These are phyloP conservation scores for Neoboletus subvelutipes DNA, from an alignment of 768 basidiomycete genomes.

Conservation along the genomic window DNA sequence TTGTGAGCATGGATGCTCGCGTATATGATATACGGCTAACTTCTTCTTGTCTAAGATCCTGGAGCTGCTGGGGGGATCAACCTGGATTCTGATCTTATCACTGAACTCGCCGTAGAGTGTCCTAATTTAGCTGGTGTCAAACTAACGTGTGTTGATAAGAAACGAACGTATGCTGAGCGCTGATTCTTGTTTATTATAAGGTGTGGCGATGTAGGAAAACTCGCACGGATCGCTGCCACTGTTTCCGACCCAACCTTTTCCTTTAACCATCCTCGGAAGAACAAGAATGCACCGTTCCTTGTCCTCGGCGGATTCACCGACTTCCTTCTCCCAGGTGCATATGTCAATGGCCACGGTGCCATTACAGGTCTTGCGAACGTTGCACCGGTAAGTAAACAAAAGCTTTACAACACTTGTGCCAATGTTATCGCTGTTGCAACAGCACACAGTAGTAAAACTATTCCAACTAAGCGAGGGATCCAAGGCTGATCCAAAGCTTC, in stretches of 20 bases:
- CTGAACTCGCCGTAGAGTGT: slow-evolving; percentile 71
- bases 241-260: slow-evolving; percentile 59
- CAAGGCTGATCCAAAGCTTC: slow-evolving; percentile 50
- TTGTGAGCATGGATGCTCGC: slow-evolving; percentile 45
- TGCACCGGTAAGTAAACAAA: slow-evolving; percentile 55
- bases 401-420: neutral
- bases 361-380: slow-evolving; percentile 89
- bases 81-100: slow-evolving; percentile 84
- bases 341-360: slow-evolving; percentile 79
- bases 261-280: slow-evolving; percentile 64
- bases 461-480: slow-evolving; percentile 62
- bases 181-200: slow-evolving; percentile 41
- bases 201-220: slow-evolving; percentile 90
- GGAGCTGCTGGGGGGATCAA: slow-evolving; percentile 89
- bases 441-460: slow-evolving; percentile 61
- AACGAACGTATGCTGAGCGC: neutral
- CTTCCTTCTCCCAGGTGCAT: slow-evolving; percentile 72
- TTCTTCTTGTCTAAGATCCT: slow-evolving; percentile 54
- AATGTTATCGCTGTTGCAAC: slow-evolving; percentile 5
- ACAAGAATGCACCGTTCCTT: slow-evolving; percentile 66
- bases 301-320: slow-evolving; percentile 86
- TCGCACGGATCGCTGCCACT: slow-evolving; percentile 76
- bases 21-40: slow-evolving; percentile 1
- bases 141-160: slow-evolving; percentile 62
- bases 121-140: slow-evolving; percentile 86